Percentiles rank a stretch among this genome's conserved stretches.
Conservation (phyloP, 305 asterid species). For the Rubia occidens region DNA sequence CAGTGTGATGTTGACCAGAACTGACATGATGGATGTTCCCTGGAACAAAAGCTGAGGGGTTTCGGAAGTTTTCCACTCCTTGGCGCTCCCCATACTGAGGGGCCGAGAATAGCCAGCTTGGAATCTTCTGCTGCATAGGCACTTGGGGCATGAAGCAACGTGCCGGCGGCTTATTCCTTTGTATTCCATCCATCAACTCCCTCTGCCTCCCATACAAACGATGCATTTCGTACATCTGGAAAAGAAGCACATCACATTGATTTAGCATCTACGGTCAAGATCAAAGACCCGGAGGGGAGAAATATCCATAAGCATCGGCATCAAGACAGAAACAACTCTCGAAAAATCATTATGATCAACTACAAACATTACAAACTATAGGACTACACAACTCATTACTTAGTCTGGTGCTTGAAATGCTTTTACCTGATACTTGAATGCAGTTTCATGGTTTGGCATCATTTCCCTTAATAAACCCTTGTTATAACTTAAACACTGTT, state of each 20-base stretch:
- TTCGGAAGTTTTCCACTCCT: slow-evolving; percentile 26
- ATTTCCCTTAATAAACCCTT: slow-evolving; percentile 46
- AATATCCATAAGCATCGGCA: background rate
- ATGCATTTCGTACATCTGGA: slow-evolving; percentile 68
- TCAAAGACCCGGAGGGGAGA: background rate
- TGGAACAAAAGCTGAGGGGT: slow-evolving; percentile 21
- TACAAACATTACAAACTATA: background rate
- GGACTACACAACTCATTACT: background rate
- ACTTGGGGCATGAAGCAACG: slow-evolving; percentile 15
- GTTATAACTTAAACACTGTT: slow-evolving; percentile 26
- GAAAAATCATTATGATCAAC: slow-evolving; percentile 1
- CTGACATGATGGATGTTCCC: slow-evolving; percentile 13
- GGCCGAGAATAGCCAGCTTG: slow-evolving; percentile 31
- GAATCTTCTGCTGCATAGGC: slow-evolving; percentile 10
- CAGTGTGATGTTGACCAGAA: slow-evolving; percentile 15
- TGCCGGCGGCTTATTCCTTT: slow-evolving; percentile 31
- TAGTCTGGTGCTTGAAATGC: slow-evolving; percentile 4
- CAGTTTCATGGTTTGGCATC: slow-evolving; percentile 62
- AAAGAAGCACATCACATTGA: background rate
- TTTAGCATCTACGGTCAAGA: background rate
- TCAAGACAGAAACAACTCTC: background rate
- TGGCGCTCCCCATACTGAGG: slow-evolving; percentile 20
- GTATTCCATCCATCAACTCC: slow-evolving; percentile 50
- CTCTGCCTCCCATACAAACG: slow-evolving; percentile 54
- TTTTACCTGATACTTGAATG: slow-evolving; percentile 60